Conservation (phyloP, 1,284 basidiomycete genomes). For the Apiotrichum brassicae region DNA sequence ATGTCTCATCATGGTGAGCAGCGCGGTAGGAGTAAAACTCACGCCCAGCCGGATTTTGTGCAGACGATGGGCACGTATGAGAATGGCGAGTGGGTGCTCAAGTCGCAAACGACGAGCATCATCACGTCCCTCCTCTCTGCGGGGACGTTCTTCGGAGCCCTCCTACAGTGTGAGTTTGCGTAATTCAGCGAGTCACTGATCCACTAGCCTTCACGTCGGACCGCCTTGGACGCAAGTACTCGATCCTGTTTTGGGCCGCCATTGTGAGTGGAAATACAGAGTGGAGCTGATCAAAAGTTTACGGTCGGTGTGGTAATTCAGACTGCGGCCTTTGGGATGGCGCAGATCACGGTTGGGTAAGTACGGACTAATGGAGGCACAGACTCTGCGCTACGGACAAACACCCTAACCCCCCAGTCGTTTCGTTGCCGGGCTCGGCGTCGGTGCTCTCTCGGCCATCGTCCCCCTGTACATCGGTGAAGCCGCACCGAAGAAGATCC, state of each 20-base stretch:
- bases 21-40: background rate
- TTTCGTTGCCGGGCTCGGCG: constrained; percentile 51
- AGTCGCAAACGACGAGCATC: constrained; percentile 54
- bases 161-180: constrained; percentile 6
- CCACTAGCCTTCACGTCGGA: constrained; percentile 68
- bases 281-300: constrained; percentile 11
- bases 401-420: constrained; percentile 11
- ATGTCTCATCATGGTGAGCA: constrained; percentile 61
- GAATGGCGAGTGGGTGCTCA: constrained; percentile 54
- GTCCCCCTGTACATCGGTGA: constrained; percentile 76
- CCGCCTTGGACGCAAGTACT: constrained; percentile 61
- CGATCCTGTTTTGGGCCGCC: constrained; percentile 68
- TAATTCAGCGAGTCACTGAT: background rate
- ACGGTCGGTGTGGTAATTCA: constrained; percentile 66
- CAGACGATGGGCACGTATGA: constrained; percentile 56
- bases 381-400: no score
- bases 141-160: constrained; percentile 16
- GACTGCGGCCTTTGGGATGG: constrained; percentile 60
- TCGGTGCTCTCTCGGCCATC: constrained; percentile 70
- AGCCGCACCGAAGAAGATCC: constrained; percentile 66
- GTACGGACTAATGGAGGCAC: no score
- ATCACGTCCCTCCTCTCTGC: constrained; percentile 16
- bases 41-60: constrained; percentile 56
- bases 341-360: constrained; percentile 58
- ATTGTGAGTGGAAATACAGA: constrained; percentile 44